Conservation (phyloP, 768 basidiomycete species). For the Russula earlei region DNA sequence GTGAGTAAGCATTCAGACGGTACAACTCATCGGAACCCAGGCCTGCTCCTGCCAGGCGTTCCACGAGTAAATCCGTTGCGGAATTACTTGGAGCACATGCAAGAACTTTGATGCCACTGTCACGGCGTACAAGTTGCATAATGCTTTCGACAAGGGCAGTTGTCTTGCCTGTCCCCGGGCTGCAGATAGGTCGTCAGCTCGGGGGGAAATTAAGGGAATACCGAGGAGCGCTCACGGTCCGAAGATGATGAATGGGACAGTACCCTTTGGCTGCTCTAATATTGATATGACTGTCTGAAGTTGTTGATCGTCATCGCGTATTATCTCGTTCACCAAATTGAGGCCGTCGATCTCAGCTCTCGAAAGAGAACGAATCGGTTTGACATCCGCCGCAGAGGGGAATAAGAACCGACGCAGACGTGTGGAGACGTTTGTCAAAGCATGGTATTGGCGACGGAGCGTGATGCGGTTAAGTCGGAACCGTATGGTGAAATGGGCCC, state of each 20-base stretch:
- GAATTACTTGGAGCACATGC: conserved; percentile 31
- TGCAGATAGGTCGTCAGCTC: conserved; percentile 8
- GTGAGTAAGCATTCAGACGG: conserved; percentile 42
- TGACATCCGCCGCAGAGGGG: conserved; percentile 31
- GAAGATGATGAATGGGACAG: conserved; percentile 49
- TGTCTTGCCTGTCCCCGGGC: conserved; percentile 36
- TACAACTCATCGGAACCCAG: conserved; percentile 32
- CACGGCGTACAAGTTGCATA: conserved; percentile 25
- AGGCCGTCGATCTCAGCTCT: conserved; percentile 1
- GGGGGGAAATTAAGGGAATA: neutral
- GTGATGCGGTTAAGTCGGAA: conserved; percentile 48
- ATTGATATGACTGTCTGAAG: conserved; percentile 39
- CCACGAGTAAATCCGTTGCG: conserved; percentile 28
- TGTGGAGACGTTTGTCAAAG: conserved; percentile 36
- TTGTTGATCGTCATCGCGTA: conserved; percentile 40
- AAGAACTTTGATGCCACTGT: conserved; percentile 24
- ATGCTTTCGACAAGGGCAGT: conserved; percentile 31
- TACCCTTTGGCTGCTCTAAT: conserved; percentile 33
- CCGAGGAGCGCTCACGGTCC: conserved; percentile 41
- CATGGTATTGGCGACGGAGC: conserved; percentile 52
- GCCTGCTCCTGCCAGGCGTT: conserved; percentile 19
- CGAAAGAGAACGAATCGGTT: conserved; percentile 12
- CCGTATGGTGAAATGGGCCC: conserved; percentile 37
- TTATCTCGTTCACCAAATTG: conserved; percentile 33
- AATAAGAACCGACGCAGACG: conserved; percentile 42